Evolutionary conservation across 805 yeast genomes (phyloP), one percentile per base, ranked within the genome.

Genomic region (Saturnispora halmiae): DNA sequence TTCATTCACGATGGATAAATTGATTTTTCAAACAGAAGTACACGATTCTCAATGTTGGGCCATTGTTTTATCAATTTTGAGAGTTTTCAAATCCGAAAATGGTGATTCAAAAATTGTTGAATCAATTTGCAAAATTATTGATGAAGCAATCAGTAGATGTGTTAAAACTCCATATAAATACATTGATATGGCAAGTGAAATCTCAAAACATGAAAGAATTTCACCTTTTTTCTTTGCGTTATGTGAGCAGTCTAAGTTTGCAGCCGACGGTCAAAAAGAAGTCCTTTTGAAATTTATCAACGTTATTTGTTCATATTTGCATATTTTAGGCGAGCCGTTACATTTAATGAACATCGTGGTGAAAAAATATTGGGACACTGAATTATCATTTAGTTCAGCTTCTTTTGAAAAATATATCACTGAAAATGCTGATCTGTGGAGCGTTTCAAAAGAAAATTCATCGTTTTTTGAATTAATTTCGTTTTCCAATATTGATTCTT

Each of bases 81-180:
- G 46, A 20, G 46, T 41, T 6, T 55, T 49, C 26, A 18, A 40
- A 8, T 36, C 29, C 19, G 19, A 40, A 6, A 29, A 25, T 6
- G 35, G 49, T 7, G 28, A 46, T 20, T 50, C 47, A 0, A 33
- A 38, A 4, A 46, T 48, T 24, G 48, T 56, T 22, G 52, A 50
- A 1, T 61, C 63, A 29, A 53, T 86, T 2, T 80, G 85, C 80
- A 64, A 63, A 9, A 56, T 85, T 24, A 47, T 90, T 6, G 95
- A 90, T 54, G 92, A 88, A 56, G 64, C 85, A 0, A 68, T 86
- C 24, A 67, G 85, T 1, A 70, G 96, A 46, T 69, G 79, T 46
- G 70, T 80, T 28, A 70, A 74, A 46, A 61, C 86, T 0, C 96
- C 97, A 0, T 92, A 82, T 61, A 86, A 83, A 54, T 90, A 87